A percentile compares a stretch with the other conserved stretches of the same genome.
Conservation (phyloP, 495 filamentous ascomycete genomes). For the Xylaria palmicola region DNA sequence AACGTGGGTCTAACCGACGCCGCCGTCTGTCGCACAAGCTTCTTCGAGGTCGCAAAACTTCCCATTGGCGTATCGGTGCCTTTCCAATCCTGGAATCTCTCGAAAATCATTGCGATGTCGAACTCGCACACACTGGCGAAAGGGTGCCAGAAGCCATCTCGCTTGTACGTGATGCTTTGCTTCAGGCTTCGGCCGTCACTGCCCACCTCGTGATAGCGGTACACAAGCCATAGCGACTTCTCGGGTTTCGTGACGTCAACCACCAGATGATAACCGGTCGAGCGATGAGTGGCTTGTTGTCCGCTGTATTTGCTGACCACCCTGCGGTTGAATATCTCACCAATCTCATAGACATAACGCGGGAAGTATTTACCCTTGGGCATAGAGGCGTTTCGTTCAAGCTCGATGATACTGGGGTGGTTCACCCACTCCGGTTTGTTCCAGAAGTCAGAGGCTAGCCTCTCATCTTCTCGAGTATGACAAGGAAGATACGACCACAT, state of each 20-base stretch:
- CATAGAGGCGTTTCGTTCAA: slow-evolving; percentile 3
- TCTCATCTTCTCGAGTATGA: slow-evolving; percentile 8
- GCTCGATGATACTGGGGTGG: slow-evolving; percentile 14
- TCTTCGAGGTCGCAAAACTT: slow-evolving; percentile 3
- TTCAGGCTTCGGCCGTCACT: slow-evolving; percentile 3
- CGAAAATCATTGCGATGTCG: slow-evolving; percentile 17
- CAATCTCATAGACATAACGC: slow-evolving; percentile 16
- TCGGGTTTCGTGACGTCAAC: slow-evolving; percentile 15
- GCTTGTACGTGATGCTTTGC: slow-evolving; percentile 14
- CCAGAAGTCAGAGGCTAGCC: slow-evolving; percentile 7
- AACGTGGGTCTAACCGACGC: slow-evolving; percentile 10
- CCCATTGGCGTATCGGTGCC: slow-evolving; percentile 8
- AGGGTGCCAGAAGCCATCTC: slow-evolving; percentile 13
- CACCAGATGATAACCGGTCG: slow-evolving; percentile 13
- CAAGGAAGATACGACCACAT: slow-evolving; percentile 16
- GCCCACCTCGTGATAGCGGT: slow-evolving; percentile 8
- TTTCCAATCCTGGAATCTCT: slow-evolving; percentile 15
- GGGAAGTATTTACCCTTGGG: slow-evolving; percentile 14
- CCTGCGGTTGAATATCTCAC: slow-evolving; percentile 15
- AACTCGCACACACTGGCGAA: slow-evolving; percentile 15
- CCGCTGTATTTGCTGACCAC: slow-evolving; percentile 11
- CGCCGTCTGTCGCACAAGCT: slow-evolving; percentile 10
- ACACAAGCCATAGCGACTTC: slow-evolving; percentile 16
- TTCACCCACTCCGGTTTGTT: slow-evolving; percentile 12
- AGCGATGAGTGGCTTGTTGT: slow-evolving; percentile 13